Conservation (phyloP, 1,139 yeast genomes). For the Ashbya aceris region DNA sequence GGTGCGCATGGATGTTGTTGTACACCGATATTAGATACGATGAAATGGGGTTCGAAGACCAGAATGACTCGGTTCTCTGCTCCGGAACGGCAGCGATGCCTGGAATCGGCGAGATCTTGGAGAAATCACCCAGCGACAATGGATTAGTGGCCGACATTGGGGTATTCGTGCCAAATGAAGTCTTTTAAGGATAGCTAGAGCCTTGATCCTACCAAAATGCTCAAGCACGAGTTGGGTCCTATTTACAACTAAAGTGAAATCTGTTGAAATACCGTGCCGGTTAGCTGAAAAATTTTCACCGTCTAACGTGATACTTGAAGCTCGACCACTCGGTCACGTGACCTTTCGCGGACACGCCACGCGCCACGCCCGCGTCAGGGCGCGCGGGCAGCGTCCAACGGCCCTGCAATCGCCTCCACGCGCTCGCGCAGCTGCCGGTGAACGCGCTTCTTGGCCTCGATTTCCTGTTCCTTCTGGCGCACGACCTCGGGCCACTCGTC, state of each 20-base stretch:
- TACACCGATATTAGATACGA: slow-evolving; percentile 73
- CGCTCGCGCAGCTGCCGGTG: slow-evolving; percentile 6
- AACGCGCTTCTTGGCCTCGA: slow-evolving; percentile 19
- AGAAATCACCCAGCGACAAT: slow-evolving; percentile 42
- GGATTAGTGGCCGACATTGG: slow-evolving; percentile 27
- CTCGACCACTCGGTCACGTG: background rate
- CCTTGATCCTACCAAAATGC: background rate
- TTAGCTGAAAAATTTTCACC: slow-evolving; percentile 3
- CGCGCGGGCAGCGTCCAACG: background rate
- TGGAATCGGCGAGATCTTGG: slow-evolving; percentile 53
- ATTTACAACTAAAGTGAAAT: no score
- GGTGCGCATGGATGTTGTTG: slow-evolving; percentile 62
- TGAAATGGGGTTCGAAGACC: slow-evolving; percentile 83
- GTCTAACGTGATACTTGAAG: background rate
- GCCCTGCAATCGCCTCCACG: background rate
- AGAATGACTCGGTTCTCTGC: slow-evolving; percentile 45
- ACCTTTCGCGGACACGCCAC: background rate
- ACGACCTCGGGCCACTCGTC: slow-evolving; percentile 24
- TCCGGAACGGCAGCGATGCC: slow-evolving; percentile 41
- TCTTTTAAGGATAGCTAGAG: background rate
- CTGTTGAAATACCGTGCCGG: no score
- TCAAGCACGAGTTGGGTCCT: background rate
- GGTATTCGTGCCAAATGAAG: background rate
- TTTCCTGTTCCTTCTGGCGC: slow-evolving; percentile 18
- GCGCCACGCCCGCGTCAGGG: background rate